These are phyloP conservation scores for Medicago ruthenica DNA, from an alignment of 306 rosid species.

Conservation along the genomic window DNA sequence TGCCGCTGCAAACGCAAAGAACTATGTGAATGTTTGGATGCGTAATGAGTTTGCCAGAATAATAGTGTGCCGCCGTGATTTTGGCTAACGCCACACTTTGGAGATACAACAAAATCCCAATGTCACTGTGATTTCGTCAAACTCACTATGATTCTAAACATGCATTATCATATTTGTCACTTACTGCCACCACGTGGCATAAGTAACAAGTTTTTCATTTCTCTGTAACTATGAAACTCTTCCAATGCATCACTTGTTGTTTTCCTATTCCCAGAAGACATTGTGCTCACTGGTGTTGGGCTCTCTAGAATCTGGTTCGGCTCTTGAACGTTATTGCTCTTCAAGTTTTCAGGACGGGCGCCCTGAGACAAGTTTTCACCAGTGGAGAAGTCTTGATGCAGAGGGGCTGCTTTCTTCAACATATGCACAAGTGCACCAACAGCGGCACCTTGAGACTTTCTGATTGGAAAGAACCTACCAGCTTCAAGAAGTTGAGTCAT, in stretches of 20 bases:
- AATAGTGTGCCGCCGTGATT: neutral
- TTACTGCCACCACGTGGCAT: slow-evolving; percentile 48
- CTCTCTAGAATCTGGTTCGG: slow-evolving; percentile 41
- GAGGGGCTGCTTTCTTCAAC: slow-evolving; percentile 89
- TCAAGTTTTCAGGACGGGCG: slow-evolving; percentile 45
- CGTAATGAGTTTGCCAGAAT: neutral
- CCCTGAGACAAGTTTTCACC: slow-evolving; percentile 42
- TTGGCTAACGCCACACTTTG: neutral
- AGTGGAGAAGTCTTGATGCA: slow-evolving; percentile 63
- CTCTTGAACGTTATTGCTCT: slow-evolving; percentile 46
- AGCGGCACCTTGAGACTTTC: slow-evolving; percentile 82
- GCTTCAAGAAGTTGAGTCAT: slow-evolving; percentile 54
- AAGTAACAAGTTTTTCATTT: slow-evolving; percentile 70
- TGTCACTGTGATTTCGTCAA: neutral
- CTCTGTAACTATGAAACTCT: slow-evolving; percentile 85
- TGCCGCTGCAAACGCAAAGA: neutral
- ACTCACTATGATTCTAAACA: neutral
- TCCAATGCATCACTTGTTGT: slow-evolving; percentile 87
- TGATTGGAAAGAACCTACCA: slow-evolving; percentile 65
- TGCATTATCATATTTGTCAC: slow-evolving; percentile 40
- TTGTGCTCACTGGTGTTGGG: slow-evolving; percentile 46
- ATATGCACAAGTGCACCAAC: slow-evolving; percentile 79
- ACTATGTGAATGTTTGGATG: slow-evolving; percentile 15
- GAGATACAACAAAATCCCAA: neutral
- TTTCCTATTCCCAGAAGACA: slow-evolving; percentile 56